These are phyloP conservation scores for Lasiodiplodia sp. DNA, from an alignment of 2,329 filamentous ascomycete genomes.

Conservation along the genomic window DNA sequence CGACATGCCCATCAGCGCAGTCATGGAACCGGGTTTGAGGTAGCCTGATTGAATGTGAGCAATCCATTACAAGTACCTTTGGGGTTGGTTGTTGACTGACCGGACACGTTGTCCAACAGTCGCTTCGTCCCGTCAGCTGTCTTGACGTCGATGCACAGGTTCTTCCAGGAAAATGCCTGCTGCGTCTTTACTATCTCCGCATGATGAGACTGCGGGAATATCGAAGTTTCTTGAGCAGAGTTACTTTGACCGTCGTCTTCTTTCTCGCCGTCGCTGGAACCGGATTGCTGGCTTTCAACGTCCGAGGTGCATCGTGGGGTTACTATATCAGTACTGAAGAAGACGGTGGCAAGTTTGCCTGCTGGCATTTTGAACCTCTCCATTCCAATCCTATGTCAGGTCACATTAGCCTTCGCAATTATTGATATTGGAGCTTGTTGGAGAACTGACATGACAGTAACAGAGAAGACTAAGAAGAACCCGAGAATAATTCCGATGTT, in stretches of 20 bases:
- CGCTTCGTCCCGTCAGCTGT: not conserved
- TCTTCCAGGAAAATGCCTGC: slow-evolving; percentile 1
- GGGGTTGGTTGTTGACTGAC: not conserved
- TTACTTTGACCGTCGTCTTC: not conserved
- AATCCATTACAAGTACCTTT: not conserved
- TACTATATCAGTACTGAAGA: not conserved
- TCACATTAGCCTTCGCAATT: not conserved
- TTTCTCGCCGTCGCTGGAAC: not conserved
- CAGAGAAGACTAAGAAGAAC: not conserved
- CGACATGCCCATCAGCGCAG: slow-evolving; percentile 81
- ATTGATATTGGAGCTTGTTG: not conserved
- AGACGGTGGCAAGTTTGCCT: not conserved
- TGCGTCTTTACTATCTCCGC: not conserved
- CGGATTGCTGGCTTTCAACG: not conserved
- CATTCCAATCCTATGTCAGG: not conserved
- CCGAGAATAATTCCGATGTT: not conserved
- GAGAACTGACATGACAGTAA: not conserved
- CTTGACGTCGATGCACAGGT: slow-evolving; percentile 5
- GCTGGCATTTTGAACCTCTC: not conserved
- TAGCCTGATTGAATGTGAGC: slow-evolving; percentile 49
- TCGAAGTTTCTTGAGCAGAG: not conserved
- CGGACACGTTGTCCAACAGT: not conserved
- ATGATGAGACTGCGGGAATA: not conserved
- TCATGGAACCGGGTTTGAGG: slow-evolving; percentile 77
- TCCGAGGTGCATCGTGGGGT: not conserved